These are phyloP conservation scores for Heterobasidion irregulare DNA, from an alignment of 1,284 basidiomycete species.

Conservation along the genomic window DNA sequence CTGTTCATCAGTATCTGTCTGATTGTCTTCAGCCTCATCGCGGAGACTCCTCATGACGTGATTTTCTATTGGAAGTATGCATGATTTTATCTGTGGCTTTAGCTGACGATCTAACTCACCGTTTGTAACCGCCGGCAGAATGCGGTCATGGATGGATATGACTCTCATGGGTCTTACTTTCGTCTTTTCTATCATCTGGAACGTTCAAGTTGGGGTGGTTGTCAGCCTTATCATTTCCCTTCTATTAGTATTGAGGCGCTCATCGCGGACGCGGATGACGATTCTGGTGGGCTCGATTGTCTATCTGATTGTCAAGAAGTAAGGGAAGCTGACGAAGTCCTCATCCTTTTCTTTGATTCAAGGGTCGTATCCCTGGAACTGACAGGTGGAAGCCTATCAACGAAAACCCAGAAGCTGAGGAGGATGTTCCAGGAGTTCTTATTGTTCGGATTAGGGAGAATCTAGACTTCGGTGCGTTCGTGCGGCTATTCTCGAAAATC, in stretches of 20 bases:
- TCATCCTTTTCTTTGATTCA: neutral
- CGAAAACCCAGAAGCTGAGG: conserved; percentile 69
- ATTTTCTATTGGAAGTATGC: conserved; percentile 73
- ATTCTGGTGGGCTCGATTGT: conserved; percentile 39
- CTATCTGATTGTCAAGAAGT: neutral
- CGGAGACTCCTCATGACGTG: conserved; percentile 83
- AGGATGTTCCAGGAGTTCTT: conserved; percentile 70
- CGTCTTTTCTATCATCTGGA: conserved; percentile 70
- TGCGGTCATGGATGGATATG: conserved; percentile 85
- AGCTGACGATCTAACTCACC: neutral
- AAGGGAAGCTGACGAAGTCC: neutral
- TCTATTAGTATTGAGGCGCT: conserved; percentile 81
- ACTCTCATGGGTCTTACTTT: conserved; percentile 82
- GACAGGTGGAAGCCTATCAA: conserved; percentile 77
- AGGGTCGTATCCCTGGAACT: conserved; percentile 78
- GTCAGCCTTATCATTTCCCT: conserved; percentile 81
- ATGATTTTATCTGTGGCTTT: neutral
- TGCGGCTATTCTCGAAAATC: neutral
- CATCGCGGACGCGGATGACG: conserved; percentile 69
- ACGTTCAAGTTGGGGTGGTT: conserved; percentile 79
- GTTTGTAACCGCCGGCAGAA: conserved; percentile 31
- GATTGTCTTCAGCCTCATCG: conserved; percentile 80
- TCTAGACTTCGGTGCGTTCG: conserved; percentile 63
- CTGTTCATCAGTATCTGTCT: conserved; percentile 52
- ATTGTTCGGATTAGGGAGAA: conserved; percentile 79